Conservation (phyloP, 495 filamentous ascomycete genomes). For the Aspergillus cavernicola region DNA sequence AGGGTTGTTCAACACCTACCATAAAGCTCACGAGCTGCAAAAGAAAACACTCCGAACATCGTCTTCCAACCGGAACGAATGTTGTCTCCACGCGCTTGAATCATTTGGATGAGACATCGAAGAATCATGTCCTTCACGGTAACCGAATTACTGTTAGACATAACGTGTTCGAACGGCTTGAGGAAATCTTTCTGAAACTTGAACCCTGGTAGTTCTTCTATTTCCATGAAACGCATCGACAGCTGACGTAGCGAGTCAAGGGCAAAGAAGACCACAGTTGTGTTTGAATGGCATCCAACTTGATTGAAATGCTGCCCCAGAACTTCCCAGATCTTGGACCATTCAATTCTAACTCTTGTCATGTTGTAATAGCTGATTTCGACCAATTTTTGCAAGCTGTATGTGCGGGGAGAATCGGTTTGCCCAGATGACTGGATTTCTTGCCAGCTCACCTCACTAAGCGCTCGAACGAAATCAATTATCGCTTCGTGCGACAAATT, state of each 20-base stretch:
- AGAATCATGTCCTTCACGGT: conserved; percentile 97
- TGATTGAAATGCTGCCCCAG: conserved; percentile 97
- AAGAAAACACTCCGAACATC: conserved; percentile 98
- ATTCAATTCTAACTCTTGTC: conserved; percentile 95
- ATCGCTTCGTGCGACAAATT: conserved; percentile 93
- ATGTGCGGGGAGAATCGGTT: conserved; percentile 89
- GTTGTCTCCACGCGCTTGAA: conserved; percentile 91
- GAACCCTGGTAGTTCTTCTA: conserved; percentile 95
- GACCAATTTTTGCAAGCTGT: conserved; percentile 95
- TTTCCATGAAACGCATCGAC: conserved; percentile 98
- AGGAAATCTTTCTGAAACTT: conserved; percentile 99
- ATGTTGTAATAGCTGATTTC: conserved; percentile 99
- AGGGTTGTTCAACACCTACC: conserved; percentile 38
- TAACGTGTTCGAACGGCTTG: conserved; percentile 96
- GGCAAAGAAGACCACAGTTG: conserved; percentile 93
- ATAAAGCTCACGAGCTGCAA: conserved; percentile 88
- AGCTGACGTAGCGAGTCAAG: conserved; percentile 91
- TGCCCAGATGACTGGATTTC: conserved; percentile 96
- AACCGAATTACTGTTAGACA: conserved; percentile 83
- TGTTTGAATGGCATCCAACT: conserved; percentile 94
- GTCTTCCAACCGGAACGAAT: conserved; percentile 98
- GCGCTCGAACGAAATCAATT: conserved; percentile 89
- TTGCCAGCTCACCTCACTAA: conserved; percentile 97
- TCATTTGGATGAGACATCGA: conserved; percentile 97
- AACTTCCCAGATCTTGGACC: conserved; percentile 95